Evolutionary conservation across 192 early-diverging fungal genomes (phyloP).

Genomic region (Coemansia pectinata): DNA sequence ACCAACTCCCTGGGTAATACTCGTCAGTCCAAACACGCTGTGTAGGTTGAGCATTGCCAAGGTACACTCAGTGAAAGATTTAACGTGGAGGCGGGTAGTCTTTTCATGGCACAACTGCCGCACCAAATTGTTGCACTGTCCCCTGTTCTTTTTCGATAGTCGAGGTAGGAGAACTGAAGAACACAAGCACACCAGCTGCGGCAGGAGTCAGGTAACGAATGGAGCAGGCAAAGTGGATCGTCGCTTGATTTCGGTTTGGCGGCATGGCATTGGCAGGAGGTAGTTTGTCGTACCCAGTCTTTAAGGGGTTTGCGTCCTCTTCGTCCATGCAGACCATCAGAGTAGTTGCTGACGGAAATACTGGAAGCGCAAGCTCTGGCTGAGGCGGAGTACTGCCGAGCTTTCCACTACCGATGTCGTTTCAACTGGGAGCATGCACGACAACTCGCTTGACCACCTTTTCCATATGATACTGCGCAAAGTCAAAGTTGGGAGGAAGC

Average conservation of each 20-base stretch:
- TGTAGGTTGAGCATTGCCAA: neutral
- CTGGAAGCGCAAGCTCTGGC: neutral
- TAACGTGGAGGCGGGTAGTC: neutral
- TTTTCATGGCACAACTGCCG: neutral
- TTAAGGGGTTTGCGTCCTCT: neutral
- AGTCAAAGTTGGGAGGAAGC: neutral
- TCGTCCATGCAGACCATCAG: neutral
- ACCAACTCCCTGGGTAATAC: neutral
- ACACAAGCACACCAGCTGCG: neutral
- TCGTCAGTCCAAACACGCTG: neutral
- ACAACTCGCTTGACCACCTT: neutral
- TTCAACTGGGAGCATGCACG: neutral
- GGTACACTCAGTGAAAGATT: too few species aligned
- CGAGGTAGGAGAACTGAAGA: neutral
- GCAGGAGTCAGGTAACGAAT: neutral
- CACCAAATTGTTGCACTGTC: neutral
- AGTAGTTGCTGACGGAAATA: neutral
- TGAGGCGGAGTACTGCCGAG: neutral
- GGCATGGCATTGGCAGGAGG: neutral
- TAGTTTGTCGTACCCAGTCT: neutral
- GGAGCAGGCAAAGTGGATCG: neutral
- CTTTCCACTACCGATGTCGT: neutral
- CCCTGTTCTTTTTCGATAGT: neutral
- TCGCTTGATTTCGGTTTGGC: neutral
- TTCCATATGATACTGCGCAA: too few species aligned